phyloP scores from a whole-genome alignment of 2,329 filamentous ascomycete species.

The Epichloe scottii region DNA sequence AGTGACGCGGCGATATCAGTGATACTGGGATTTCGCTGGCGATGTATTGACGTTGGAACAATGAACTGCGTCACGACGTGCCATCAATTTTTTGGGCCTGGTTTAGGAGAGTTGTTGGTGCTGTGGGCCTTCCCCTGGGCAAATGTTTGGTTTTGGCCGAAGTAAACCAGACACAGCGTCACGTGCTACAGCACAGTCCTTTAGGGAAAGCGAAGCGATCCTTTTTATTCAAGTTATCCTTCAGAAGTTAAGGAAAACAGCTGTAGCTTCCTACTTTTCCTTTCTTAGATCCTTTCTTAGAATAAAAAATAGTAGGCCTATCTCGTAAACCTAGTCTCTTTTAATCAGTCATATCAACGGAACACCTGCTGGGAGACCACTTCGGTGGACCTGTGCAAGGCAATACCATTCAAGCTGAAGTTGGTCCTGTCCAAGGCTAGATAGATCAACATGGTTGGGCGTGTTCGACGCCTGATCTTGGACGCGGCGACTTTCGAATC shows the following conservation, averaged over 20 bases:
- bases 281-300: too few species aligned
- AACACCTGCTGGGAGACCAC: constrained; percentile 47
- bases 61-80: constrained; percentile 1
- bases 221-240: too few species aligned
- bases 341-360: constrained; percentile 12
- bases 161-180: background rate
- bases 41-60: background rate
- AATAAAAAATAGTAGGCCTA: too few species aligned
- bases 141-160: background rate
- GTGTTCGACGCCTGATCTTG: constrained; percentile 47
- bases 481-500: constrained; percentile 48
- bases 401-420: constrained; percentile 27
- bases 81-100: constrained; percentile 2
- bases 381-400: constrained; percentile 46
- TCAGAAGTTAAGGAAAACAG: too few species aligned
- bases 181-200: background rate
- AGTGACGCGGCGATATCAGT: background rate
- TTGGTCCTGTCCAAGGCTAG: constrained; percentile 36
- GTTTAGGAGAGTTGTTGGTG: background rate
- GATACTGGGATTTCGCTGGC: background rate
- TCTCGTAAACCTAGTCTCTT: too few species aligned
- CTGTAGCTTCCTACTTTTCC: too few species aligned
- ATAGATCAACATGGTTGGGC: constrained; percentile 40
- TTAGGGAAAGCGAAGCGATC: too few species aligned
- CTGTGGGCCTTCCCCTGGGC: background rate